phyloP scores from a whole-genome alignment of 805 yeast genomes.

The Candida incommunis region DNA sequence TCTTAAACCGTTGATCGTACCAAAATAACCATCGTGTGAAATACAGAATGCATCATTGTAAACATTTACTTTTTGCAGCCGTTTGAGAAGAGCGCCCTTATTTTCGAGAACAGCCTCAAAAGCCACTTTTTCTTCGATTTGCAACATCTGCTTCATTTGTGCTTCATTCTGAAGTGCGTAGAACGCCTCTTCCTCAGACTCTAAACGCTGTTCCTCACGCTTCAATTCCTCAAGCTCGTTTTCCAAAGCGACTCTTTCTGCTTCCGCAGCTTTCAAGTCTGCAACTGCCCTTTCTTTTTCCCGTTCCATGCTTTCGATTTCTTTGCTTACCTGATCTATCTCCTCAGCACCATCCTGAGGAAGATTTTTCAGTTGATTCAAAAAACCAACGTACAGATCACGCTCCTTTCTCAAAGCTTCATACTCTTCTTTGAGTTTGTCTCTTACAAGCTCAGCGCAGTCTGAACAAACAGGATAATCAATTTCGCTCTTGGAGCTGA shows the following conservation, averaged over 20 bases:
- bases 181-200: constrained; percentile 32
- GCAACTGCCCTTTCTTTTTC: constrained; percentile 21
- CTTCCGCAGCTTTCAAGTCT: constrained; percentile 24
- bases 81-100: constrained; percentile 52
- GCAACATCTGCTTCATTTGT: constrained; percentile 37
- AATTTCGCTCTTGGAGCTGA: constrained; percentile 59
- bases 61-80: constrained; percentile 62
- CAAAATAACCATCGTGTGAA: constrained; percentile 72
- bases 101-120: constrained; percentile 48
- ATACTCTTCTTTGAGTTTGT: constrained; percentile 51
- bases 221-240: constrained; percentile 23
- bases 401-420: constrained; percentile 65
- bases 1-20: constrained; percentile 73
- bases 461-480: constrained; percentile 83
- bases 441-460: constrained; percentile 56
- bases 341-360: constrained; percentile 32
- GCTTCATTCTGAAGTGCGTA: constrained; percentile 38
- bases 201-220: constrained; percentile 17
- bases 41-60: constrained; percentile 74
- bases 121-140: constrained; percentile 43
- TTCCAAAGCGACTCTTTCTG: constrained; percentile 4
- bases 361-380: constrained; percentile 52
- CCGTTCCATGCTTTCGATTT: constrained; percentile 30
- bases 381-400: constrained; percentile 59
- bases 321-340: constrained; percentile 31